These are phyloP conservation scores for Naganishia vaughanmartiniae DNA, from an alignment of 768 basidiomycete species.

Conservation along the genomic window DNA sequence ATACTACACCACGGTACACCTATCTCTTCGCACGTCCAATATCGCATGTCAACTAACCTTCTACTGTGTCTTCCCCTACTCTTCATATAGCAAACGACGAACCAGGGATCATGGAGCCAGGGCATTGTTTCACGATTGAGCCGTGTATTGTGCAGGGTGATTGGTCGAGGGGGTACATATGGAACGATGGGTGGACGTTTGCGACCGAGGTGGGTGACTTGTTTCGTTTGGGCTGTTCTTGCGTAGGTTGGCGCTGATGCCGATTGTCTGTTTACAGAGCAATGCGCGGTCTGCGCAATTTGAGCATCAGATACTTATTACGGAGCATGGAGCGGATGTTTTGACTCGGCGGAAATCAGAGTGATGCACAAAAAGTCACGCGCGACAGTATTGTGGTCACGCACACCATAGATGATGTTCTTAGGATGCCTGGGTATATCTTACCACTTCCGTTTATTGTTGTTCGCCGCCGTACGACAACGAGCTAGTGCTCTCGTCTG, in stretches of 20 bases:
- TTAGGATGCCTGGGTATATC: neutral
- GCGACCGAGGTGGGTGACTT: slow-evolving; percentile 67
- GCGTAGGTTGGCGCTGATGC: neutral
- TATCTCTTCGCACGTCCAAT: neutral
- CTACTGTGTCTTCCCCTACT: neutral
- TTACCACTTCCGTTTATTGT: neutral
- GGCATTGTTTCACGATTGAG: slow-evolving; percentile 92
- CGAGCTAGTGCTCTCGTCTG: too few species aligned
- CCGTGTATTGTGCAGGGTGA: slow-evolving; percentile 75
- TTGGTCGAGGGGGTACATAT: slow-evolving; percentile 68
- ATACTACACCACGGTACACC: slow-evolving; percentile 71
- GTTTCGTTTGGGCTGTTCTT: neutral
- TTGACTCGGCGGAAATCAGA: slow-evolving; percentile 57
- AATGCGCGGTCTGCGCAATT: slow-evolving; percentile 79
- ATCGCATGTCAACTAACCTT: neutral
- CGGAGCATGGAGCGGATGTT: slow-evolving; percentile 71
- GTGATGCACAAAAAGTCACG: neutral
- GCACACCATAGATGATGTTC: neutral
- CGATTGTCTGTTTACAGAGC: slow-evolving; percentile 56
- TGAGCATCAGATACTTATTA: slow-evolving; percentile 85
- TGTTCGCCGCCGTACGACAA: too few species aligned
- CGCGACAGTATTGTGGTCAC: neutral
- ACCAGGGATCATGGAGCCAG: slow-evolving; percentile 74
- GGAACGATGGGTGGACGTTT: slow-evolving; percentile 91
- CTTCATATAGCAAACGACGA: slow-evolving; percentile 69